Evolutionary conservation across 306 rosid species (phyloP).

Genomic region (Castanopsis chinensis): DNA sequence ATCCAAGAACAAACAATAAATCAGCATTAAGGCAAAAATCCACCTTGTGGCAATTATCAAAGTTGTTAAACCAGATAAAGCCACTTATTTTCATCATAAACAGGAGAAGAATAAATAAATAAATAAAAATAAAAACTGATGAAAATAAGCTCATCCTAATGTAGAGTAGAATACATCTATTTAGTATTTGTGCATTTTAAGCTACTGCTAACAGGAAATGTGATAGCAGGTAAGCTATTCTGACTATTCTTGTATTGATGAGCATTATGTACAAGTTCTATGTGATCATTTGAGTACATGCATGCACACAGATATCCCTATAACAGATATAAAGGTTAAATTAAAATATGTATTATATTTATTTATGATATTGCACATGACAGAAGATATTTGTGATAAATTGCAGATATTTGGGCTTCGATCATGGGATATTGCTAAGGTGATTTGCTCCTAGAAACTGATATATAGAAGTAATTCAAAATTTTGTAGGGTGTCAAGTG

Average conservation of each 20-base stretch:
- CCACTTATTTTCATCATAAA: background rate
- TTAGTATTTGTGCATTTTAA: background rate
- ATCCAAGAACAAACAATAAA: background rate
- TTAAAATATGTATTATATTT: no score
- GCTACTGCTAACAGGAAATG: background rate
- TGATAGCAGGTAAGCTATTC: background rate
- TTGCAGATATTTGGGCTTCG: no score
- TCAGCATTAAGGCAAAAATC: background rate
- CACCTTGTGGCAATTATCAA: background rate
- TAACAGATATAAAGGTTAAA: background rate
- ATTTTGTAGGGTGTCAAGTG: no score
- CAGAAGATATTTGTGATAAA: no score
- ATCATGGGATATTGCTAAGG: no score
- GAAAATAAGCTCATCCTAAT: no score
- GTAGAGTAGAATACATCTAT: background rate
- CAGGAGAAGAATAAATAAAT: no score
- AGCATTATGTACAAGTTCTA: background rate
- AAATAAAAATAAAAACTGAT: no score
- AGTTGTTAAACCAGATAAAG: background rate
- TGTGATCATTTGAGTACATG: background rate
- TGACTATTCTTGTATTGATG: background rate
- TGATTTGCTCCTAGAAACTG: no score
- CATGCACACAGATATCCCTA: background rate
- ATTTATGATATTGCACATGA: no score
- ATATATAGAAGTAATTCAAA: no score